Percentiles rank a stretch among this genome's conserved stretches.
Evolutionary conservation across 305 asterid species (phyloP).

Genomic region (Fraxinus paxiana): DNA sequence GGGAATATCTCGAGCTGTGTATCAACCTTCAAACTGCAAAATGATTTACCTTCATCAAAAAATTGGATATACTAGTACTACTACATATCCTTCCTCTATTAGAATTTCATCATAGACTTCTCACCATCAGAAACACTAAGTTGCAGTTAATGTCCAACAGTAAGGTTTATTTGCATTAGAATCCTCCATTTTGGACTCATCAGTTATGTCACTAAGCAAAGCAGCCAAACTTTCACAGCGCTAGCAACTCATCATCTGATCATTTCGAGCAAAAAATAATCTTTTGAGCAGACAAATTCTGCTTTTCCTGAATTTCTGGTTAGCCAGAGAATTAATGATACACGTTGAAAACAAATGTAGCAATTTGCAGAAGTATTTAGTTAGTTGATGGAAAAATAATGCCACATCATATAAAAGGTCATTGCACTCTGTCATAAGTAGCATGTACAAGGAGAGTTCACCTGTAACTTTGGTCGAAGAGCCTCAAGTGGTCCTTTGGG

Average conservation of each 20-base stretch:
- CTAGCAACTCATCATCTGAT: not conserved
- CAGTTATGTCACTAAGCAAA: not conserved
- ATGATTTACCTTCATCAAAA: not conserved
- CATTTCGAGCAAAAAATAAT: not conserved
- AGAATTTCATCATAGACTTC: not conserved
- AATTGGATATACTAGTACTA: not conserved
- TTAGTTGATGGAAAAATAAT: constrained; percentile 10
- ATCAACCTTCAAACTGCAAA: not conserved
- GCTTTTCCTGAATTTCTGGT: not conserved
- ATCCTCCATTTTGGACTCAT: constrained; percentile 2
- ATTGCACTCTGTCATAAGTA: not conserved
- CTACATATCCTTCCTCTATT: not conserved
- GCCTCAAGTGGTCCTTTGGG: constrained; percentile 98
- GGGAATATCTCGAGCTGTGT: not conserved
- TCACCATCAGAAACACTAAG: not conserved
- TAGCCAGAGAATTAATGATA: not conserved
- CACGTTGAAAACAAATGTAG: not conserved
- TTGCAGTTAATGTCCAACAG: not conserved
- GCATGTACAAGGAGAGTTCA: constrained; percentile 18
- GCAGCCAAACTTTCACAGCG: not conserved
- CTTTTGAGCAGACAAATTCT: not conserved
- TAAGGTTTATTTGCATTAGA: constrained; percentile 9
- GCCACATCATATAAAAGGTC: not conserved
- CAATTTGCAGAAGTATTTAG: not conserved
- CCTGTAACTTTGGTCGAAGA: constrained; percentile 97